Conservation (phyloP, 768 basidiomycete species). For the Fomitopsis serialis region DNA sequence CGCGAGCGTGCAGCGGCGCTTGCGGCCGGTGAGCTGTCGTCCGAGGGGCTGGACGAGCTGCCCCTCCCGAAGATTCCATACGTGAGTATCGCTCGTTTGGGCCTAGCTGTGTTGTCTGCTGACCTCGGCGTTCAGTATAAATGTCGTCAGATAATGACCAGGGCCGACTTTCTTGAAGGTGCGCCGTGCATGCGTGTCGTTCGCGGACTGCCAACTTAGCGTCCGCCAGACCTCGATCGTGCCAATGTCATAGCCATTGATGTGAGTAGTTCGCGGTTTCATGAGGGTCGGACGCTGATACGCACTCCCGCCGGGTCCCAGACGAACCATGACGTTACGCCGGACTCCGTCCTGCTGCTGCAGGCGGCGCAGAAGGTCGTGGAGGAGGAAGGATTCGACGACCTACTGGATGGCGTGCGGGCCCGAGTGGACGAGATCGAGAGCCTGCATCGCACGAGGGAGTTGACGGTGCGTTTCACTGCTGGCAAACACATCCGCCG, state of each 20-base stretch:
- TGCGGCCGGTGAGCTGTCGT: slow-evolving; percentile 27
- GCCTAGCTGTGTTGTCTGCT: slow-evolving; percentile 2
- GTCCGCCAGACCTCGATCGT: slow-evolving; percentile 51
- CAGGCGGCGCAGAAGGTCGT: slow-evolving; percentile 69
- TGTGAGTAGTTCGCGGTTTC: slow-evolving; percentile 33
- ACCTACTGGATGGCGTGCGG: slow-evolving; percentile 66
- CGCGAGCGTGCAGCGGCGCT: slow-evolving; percentile 35
- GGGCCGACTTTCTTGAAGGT: slow-evolving; percentile 81
- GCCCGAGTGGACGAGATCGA: slow-evolving; percentile 85
- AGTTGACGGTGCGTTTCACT: slow-evolving; percentile 54
- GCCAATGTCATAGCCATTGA: slow-evolving; percentile 77
- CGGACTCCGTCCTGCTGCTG: slow-evolving; percentile 75
- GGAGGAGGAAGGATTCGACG: slow-evolving; percentile 73
- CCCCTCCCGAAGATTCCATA: slow-evolving; percentile 62
- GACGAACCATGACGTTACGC: slow-evolving; percentile 71
- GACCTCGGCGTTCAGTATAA: slow-evolving; percentile 40
- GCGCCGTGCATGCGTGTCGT: slow-evolving; percentile 13
- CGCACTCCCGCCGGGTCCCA: slow-evolving; percentile 19
- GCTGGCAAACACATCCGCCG: neutral
- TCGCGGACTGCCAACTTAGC: neutral
- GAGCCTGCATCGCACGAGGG: slow-evolving; percentile 72
- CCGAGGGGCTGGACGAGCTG: slow-evolving; percentile 35
- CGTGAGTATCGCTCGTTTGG: slow-evolving; percentile 29
- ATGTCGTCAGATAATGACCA: slow-evolving; percentile 78
- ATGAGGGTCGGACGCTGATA: neutral